Base-by-base conservation (phyloP, 83 land plant genomes). In the Thuja plicata region DNA sequence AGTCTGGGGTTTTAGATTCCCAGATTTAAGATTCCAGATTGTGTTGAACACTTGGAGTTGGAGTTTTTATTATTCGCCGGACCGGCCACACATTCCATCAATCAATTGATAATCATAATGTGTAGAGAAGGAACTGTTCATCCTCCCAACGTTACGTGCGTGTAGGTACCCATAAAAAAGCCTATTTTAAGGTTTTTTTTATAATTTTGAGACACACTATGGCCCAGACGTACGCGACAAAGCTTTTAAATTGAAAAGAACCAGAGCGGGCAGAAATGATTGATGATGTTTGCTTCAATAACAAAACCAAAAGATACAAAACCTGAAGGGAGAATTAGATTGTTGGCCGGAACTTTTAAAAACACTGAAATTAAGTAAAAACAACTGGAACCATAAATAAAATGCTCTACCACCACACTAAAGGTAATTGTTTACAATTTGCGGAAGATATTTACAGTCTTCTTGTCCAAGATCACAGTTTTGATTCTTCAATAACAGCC, bases 1-100 rank as follows among this genome's bases (percentile, higher is more conserved):
- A 85, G 41, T 54, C 24, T 84, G 86, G 86, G 21, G 24, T 52
- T 54, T 17, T 34, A 85, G 86, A 85, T 85, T 85, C 86, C 86
- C 11, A 34, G 19, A 85, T 85, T n/a, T 19, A 17, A 54, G 66
- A 85, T 85, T 54, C 82, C 66, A 7, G 17, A 34, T 34, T 85
- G 2, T 30, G 8, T 54, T 54, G 66, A 85, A 85, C 66, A 52
- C 38, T 84, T 84, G 86, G 38, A 52, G 40, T 34, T 12, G 34
- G 13, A 11, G 57, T 57, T 46, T 46, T 46, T 7, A 6, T 50
- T 84, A 50, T 52, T 52, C 84, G 70, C 70, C 4, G 8, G 17
- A 0, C 81, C 40, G 82, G 21, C 45, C 45, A 7, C 82, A 79
- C 82, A 79, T 79, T 79, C 82, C 82, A 40, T 79, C 82, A 79